Base-by-base conservation (phyloP, 164 flowering plant species). In the Taxillus chinensis region DNA sequence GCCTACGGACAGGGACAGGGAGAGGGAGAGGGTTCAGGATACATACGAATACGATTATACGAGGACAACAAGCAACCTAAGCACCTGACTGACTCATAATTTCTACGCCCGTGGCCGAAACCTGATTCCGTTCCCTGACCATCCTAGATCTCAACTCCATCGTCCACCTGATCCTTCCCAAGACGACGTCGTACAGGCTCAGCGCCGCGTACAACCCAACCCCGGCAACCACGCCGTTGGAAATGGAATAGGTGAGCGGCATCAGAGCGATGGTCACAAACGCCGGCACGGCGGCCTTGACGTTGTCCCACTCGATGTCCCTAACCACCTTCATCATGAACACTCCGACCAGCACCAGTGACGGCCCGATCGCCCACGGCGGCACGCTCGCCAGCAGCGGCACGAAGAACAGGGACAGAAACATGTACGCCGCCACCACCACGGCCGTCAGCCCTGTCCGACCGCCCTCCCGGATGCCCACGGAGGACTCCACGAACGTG, bases 301-400 rank as follows among this genome's bases (percentile, higher is more conserved):
- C 59, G 45, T 81, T 71, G 3, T 4, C 78, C 95, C 92, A 92
- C 3, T 89, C 73, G 4, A 87, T 82, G n/a, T 84, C 96, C 78
- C 74, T 84, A 52, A 86, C 90, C 63, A 80, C 90, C 69, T 75
- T 82, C 89, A 86, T 83, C 95, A 86, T 92, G 89, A 85, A 45
- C 68, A 83, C 87, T 42, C 96, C 96, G 40, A 89, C 96, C 76
- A 87, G 67, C 8, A 89, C 83, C 45, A 92, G 65, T 13, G 92
- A 78, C 12, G 96, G 96, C 12, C 98, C 98, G 5, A 84, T 70
- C 0, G 98, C 96, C 96, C 98, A 89, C 57, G 90, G 84, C 42
- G 98, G 98, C 7, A 89, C 90, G 68, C 79, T 85, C 2, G 78
- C 74, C 50, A 89, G 60, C 5, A 92, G 50, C 5, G 96, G 98